Base-by-base conservation (phyloP, 2,329 filamentous ascomycete species). In the Colletotrichum gigasporum region DNA sequence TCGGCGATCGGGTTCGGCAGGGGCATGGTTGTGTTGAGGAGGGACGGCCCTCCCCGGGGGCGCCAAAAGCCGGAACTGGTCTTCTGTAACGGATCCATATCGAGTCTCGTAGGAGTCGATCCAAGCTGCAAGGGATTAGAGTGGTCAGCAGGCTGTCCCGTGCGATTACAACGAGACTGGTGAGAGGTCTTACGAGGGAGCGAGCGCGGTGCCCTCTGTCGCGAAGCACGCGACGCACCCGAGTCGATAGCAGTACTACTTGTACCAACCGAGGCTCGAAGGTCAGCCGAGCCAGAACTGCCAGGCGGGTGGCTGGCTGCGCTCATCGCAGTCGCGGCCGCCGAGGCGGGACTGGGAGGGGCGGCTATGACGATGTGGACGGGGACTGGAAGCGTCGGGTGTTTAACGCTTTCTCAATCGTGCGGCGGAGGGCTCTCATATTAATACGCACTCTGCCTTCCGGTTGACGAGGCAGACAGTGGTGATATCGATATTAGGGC, bases 31-130 rank as follows among this genome's bases (percentile, higher is more conserved):
- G 69, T 80, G 80, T 12, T 81, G 78, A 3, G 80, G 74, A 12
- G 71, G 73, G 7, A 77, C 71, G 22, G 79, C 70, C n/a, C 76
- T 76, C 2, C 72, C 70, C 2, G 82, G 82, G 24, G 75, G 74
- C 44, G 69, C 75, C 12, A 83, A 72, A 16, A 80, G 71, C 22
- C 72, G 72, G 20, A 80, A 73, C 65, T 82, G 79, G 34, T 79
- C 75, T 7, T 78, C 74, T 57, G 72, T 73, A 4, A 74, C 72
- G 9, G 71, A 69, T 28, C 80, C 80, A 65, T 80, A 75, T 47
- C 75, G 71, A 30, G 74, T 74, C 67, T 83, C 77, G 71, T 83
- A 83, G 10, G 82, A 82, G 64, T 79, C 78, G 63, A 85, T 82
- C 82, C 82, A 85, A 35, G 83, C 82, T 84, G 65, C 62, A 52